phyloP scores from a whole-genome alignment of 192 early-diverging fungal species.

The Backusella liffmaniae region DNA sequence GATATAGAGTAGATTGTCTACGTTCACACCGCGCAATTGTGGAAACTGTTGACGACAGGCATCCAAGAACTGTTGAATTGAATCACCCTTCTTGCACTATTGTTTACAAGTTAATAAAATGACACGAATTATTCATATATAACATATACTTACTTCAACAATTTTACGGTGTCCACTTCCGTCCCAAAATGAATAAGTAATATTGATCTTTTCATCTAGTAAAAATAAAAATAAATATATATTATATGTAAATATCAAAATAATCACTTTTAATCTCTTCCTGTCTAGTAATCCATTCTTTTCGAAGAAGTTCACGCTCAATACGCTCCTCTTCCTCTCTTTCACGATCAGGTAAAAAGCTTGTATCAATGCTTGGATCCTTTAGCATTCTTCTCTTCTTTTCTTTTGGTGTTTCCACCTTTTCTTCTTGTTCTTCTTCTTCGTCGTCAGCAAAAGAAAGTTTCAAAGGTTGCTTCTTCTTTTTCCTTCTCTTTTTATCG shows the following conservation, averaged over 20 bases:
- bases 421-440: slow-evolving; percentile 45
- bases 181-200: slow-evolving; percentile 97
- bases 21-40: slow-evolving; percentile 75
- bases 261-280: slow-evolving; percentile 74
- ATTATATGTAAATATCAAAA: not conserved
- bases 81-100: slow-evolving; percentile 81
- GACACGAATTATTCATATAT: too few species aligned
- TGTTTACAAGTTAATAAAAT: too few species aligned
- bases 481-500: slow-evolving; percentile 63
- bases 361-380: slow-evolving; percentile 89
- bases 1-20: slow-evolving; percentile 87
- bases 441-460: slow-evolving; percentile 78
- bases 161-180: slow-evolving; percentile 89
- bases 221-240: not conserved
- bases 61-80: slow-evolving; percentile 84
- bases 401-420: slow-evolving; percentile 28
- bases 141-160: slow-evolving; percentile 50
- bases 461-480: slow-evolving; percentile 59
- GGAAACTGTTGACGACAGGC: slow-evolving; percentile 79
- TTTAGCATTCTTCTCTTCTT: slow-evolving; percentile 63
- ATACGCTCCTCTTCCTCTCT: slow-evolving; percentile 76
- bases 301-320: slow-evolving; percentile 70
- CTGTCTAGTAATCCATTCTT: slow-evolving; percentile 83
- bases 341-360: slow-evolving; percentile 88
- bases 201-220: slow-evolving; percentile 69